Percentiles rank a stretch among this genome's conserved stretches.
Conservation (phyloP, 352 stramenopile species). For the Pythium dissimile region DNA sequence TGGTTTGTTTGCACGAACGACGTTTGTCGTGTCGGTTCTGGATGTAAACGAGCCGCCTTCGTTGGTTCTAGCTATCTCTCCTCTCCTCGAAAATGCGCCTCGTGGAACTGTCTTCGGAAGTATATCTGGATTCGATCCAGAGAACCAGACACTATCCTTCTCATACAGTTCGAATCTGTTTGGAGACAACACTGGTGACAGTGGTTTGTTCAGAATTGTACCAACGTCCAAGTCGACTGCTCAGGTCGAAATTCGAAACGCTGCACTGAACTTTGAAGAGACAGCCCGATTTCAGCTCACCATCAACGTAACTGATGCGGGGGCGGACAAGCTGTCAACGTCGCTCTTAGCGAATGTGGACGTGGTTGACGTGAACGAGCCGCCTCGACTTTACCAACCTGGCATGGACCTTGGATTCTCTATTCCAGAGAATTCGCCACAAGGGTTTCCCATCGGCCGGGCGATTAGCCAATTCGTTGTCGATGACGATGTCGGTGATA, state of each 20-base stretch:
- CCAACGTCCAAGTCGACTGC: constrained; percentile 28
- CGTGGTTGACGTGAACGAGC: constrained; percentile 30
- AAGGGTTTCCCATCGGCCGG: constrained; percentile 3
- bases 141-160: constrained; percentile 47
- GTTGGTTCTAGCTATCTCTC: constrained; percentile 10
- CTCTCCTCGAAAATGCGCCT: constrained; percentile 38
- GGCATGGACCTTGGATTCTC: background rate
- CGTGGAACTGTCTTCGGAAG: constrained; percentile 37
- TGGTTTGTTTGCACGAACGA: constrained; percentile 4
- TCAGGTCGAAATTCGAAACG: constrained; percentile 41
- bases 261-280: constrained; percentile 37
- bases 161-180: constrained; percentile 27
- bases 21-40: constrained; percentile 21
- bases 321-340: constrained; percentile 19
- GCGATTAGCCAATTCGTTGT: constrained; percentile 11
- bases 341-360: constrained; percentile 9
- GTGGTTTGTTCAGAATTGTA: constrained; percentile 37
- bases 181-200: background rate
- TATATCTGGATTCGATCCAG: constrained; percentile 39
- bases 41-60: constrained; percentile 35
- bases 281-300: constrained; percentile 30
- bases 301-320: constrained; percentile 36
- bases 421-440: constrained; percentile 22
- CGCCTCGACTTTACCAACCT: constrained; percentile 9
- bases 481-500: constrained; percentile 22